These are phyloP conservation scores for Lipomyces yamadae DNA, from an alignment of 805 yeast species.

Conservation along the genomic window DNA sequence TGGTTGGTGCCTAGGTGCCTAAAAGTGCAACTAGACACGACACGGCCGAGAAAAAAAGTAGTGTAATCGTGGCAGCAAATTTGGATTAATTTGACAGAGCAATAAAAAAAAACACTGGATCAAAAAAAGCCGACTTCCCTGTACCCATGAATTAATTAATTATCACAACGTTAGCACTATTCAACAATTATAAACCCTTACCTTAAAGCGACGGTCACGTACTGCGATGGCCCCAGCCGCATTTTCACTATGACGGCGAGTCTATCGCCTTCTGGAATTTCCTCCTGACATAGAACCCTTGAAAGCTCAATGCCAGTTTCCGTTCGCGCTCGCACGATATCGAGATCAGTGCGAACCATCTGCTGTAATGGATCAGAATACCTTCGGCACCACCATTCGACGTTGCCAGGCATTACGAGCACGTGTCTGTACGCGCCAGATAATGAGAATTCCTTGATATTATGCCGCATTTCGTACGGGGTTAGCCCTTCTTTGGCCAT, in stretches of 20 bases:
- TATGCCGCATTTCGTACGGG: conserved; percentile 82
- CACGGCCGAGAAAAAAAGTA: no score
- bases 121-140: no score
- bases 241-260: conserved; percentile 75
- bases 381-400: conserved; percentile 65
- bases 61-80: no score
- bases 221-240: conserved; percentile 82
- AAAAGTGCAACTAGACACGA: no score
- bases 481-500: conserved; percentile 83
- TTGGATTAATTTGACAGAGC: no score
- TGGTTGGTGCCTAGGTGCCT: no score
- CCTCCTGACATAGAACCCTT: conserved; percentile 14
- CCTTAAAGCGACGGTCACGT: conserved; percentile 97
- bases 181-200: conserved; percentile 51
- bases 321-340: conserved; percentile 51
- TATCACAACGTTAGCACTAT: no score
- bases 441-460: conserved; percentile 84
- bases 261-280: conserved; percentile 49
- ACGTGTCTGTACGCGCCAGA: conserved; percentile 87
- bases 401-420: conserved; percentile 64
- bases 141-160: no score
- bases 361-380: conserved; percentile 72
- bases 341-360: conserved; percentile 78
- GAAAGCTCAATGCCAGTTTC: conserved; percentile 33
- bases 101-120: no score